phyloP scores from a whole-genome alignment of 495 filamentous ascomycete genomes.

The Schizothecium vesticola region DNA sequence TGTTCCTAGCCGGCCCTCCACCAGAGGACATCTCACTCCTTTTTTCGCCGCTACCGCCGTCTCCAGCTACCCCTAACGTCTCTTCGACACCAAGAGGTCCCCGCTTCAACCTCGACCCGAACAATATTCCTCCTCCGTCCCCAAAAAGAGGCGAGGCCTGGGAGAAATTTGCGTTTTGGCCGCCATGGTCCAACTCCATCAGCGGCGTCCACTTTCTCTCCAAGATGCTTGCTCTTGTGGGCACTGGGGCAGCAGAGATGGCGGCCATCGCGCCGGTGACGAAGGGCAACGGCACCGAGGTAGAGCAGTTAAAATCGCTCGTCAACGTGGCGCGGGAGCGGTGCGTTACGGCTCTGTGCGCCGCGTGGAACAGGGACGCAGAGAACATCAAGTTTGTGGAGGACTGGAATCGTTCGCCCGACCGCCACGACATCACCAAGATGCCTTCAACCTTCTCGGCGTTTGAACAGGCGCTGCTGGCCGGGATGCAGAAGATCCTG shows the following conservation, averaged over 20 bases:
- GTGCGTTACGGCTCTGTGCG: conserved; percentile 70
- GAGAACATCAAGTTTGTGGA: conserved; percentile 85
- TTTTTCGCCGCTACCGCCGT: conserved; percentile 69
- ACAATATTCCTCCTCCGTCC: conserved; percentile 69
- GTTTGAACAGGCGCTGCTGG: conserved; percentile 71
- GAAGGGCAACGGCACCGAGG: conserved; percentile 48
- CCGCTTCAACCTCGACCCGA: conserved; percentile 71
- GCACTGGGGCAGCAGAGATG: conserved; percentile 82
- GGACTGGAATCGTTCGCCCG: conserved; percentile 77
- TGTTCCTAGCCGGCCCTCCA: conserved; percentile 84
- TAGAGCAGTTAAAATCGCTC: conserved; percentile 64
- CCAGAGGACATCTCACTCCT: conserved; percentile 83
- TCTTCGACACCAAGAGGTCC: conserved; percentile 52
- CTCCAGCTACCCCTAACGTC: conserved; percentile 61
- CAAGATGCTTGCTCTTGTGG: conserved; percentile 72
- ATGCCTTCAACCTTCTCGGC: conserved; percentile 79
- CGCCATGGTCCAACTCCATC: conserved; percentile 83
- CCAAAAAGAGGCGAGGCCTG: conserved; percentile 72
- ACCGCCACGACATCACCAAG: conserved; percentile 76
- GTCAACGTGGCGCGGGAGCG: conserved; percentile 78
- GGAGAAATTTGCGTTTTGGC: conserved; percentile 97
- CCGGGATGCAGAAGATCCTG: conserved; percentile 85
- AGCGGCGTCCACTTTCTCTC: conserved; percentile 81
- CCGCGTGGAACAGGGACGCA: conserved; percentile 82
- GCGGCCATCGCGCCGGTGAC: conserved; percentile 61